These are phyloP conservation scores for Aspergillus sp. DNA, from an alignment of 2,329 filamentous ascomycete species.

Conservation along the genomic window DNA sequence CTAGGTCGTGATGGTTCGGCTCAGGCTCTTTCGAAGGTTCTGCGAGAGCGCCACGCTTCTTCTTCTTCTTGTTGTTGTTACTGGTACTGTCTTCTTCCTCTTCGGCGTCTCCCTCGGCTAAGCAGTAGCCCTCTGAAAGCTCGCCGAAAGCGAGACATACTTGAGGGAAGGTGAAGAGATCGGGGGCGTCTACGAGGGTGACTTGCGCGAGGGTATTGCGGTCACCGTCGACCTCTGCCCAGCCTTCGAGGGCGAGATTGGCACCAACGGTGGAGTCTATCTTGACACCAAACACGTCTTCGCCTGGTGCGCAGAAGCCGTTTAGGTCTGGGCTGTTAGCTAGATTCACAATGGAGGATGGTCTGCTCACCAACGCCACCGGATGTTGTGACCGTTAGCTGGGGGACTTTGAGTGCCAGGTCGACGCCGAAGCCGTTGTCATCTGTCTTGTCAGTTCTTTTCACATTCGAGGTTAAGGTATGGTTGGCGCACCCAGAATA, in stretches of 20 bases:
- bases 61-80: neutral
- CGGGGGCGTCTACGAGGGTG: neutral
- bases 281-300: neutral
- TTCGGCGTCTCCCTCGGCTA: neutral
- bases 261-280: slow-evolving; percentile 4
- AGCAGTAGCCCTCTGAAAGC: neutral
- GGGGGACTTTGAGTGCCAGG: slow-evolving; percentile 2
- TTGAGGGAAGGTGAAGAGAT: slow-evolving; percentile 6
- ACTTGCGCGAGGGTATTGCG: neutral
- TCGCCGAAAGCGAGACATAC: slow-evolving; percentile 2
- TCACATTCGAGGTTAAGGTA: too few relatives aligned
- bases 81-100: neutral
- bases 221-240: slow-evolving; percentile 1
- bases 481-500: neutral
- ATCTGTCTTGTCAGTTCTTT: neutral
- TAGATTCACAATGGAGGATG: too few relatives aligned
- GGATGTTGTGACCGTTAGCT: slow-evolving; percentile 6
- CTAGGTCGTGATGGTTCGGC: neutral
- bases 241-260: slow-evolving; percentile 4
- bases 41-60: neutral
- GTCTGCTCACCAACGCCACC: neutral
- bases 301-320: slow-evolving; percentile 2
- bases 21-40: too few relatives aligned
- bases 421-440: slow-evolving; percentile 11
- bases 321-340: neutral